These are phyloP conservation scores for Penicillium parvum DNA, from an alignment of 495 filamentous ascomycete genomes.

Conservation along the genomic window DNA sequence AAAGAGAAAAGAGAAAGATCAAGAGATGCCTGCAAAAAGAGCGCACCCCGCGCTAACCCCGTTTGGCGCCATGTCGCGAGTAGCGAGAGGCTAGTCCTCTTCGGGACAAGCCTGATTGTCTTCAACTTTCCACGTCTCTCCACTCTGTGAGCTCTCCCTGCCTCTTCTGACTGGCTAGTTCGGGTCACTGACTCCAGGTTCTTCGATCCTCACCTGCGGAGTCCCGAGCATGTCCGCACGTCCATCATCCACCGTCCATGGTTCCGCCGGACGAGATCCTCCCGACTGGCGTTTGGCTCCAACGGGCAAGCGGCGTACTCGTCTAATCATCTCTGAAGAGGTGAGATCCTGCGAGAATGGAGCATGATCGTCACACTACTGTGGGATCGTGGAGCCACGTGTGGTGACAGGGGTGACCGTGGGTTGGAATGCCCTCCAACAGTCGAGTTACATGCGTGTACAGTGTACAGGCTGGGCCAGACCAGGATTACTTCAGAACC, in stretches of 20 bases:
- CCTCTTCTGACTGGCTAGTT: no score
- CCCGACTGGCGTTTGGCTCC: slow-evolving; percentile 3
- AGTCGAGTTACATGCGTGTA: no score
- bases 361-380: slow-evolving; percentile 3
- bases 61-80: slow-evolving; percentile 24
- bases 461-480: no score
- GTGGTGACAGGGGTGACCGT: slow-evolving; percentile 8
- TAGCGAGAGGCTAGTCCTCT: slow-evolving; percentile 9
- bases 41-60: slow-evolving; percentile 11
- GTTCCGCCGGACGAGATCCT: slow-evolving; percentile 13
- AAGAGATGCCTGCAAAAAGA: no score
- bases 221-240: slow-evolving; percentile 8
- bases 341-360: slow-evolving; percentile 5
- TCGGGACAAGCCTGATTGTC: neutral
- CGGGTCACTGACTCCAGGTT: slow-evolving; percentile 1
- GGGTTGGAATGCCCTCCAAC: neutral
- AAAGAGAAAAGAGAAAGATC: no score
- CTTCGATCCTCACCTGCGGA: neutral
- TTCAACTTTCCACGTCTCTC: no score
- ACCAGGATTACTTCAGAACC: neutral
- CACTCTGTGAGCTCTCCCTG: no score
- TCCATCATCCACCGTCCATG: slow-evolving; percentile 3
- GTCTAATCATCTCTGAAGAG: no score
- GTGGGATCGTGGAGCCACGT: slow-evolving; percentile 23
- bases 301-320: slow-evolving; percentile 5